Evolutionary conservation across 768 basidiomycete genomes (phyloP), one percentile per base, ranked within the genome.

Genomic region (Kwoniella newhampshirensis): DNA sequence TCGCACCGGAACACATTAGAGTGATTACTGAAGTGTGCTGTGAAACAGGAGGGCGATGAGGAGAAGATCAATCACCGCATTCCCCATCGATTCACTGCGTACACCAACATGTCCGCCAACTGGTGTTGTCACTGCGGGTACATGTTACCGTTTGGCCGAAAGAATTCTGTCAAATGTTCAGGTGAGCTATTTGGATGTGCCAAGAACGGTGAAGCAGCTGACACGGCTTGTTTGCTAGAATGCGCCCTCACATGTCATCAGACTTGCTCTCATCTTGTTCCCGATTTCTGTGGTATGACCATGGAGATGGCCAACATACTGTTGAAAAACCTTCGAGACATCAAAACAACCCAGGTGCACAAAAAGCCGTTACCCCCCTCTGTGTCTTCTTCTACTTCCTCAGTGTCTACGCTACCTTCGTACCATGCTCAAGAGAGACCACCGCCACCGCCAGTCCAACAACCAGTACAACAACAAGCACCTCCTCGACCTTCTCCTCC

Each of bases 101-200:
- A 96, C 69, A 97, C 92, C 60, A 98, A 96, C 77, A 87, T 98
- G 54, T 89, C 91, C 41, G 90, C 96, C 17, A 97, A 94, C 71
- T 99, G 96, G 96, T 99, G 96, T 77, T 99, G 96, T 75, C 96
- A 99, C 76, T 99, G 96, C 75, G 96, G 96, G 62, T 96, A 93
- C 71, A 93, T 99, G 84, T 83, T 96, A 23, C 93, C 96, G 53
- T 83, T 98, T 45, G 94, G 94, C 49, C 86, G 93, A 64, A 98
- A 98, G 81, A 94, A 97, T 75, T 88, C 94, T 20, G 86, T 91
- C 54, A 88, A 88, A 77, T 99, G 96, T 76, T 86, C 89, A 0
- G 79, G 78, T 79, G 21, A 53, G 77, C 32, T 54, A 23, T 12
- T 47, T 23, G 20, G 6, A 11, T n/a, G 11, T 21, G 30, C 20